Evolutionary conservation across 345 rosid species (phyloP).

Genomic region (Linum trigynum): DNA sequence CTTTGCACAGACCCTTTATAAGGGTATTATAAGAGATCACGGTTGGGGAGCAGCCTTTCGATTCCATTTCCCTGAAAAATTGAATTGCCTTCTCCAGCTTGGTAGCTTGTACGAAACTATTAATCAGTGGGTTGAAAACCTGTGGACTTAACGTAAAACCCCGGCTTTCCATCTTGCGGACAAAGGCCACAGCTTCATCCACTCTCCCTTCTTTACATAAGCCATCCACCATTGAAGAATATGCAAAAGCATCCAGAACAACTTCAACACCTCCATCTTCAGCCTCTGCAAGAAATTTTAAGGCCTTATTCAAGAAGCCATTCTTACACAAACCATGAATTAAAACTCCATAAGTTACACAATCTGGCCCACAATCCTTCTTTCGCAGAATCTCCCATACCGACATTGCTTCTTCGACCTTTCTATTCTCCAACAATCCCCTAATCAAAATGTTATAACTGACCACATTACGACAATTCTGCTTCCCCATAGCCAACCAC

Average conservation of each 20-base stretch:
- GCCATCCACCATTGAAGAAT: constrained; percentile 63
- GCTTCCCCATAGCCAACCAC: constrained; percentile 69
- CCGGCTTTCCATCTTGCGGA: constrained; percentile 35
- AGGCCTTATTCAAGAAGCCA: constrained; percentile 63
- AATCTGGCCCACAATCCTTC: constrained; percentile 41
- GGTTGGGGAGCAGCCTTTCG: constrained; percentile 38
- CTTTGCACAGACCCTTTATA: constrained; percentile 68
- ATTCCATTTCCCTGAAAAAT: constrained; percentile 47
- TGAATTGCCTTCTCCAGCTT: constrained; percentile 52
- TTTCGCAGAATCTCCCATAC: constrained; percentile 53
- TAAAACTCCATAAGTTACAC: constrained; percentile 52
- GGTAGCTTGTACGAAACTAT: constrained; percentile 53
- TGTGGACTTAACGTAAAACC: constrained; percentile 45
- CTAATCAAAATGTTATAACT: constrained; percentile 67
- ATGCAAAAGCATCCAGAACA: constrained; percentile 46
- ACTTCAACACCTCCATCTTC: constrained; percentile 30
- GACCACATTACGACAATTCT: constrained; percentile 39
- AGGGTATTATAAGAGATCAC: constrained; percentile 63
- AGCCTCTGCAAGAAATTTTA: constrained; percentile 44
- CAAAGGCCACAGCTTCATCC: constrained; percentile 49
- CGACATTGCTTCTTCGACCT: constrained; percentile 55
- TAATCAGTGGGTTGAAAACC: constrained; percentile 53
- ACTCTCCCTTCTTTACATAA: constrained; percentile 65
- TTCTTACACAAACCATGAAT: constrained; percentile 75
- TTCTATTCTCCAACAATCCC: constrained; percentile 57